Conservation (phyloP, 2,329 filamentous ascomycete genomes). For the Cadophora sp. region DNA sequence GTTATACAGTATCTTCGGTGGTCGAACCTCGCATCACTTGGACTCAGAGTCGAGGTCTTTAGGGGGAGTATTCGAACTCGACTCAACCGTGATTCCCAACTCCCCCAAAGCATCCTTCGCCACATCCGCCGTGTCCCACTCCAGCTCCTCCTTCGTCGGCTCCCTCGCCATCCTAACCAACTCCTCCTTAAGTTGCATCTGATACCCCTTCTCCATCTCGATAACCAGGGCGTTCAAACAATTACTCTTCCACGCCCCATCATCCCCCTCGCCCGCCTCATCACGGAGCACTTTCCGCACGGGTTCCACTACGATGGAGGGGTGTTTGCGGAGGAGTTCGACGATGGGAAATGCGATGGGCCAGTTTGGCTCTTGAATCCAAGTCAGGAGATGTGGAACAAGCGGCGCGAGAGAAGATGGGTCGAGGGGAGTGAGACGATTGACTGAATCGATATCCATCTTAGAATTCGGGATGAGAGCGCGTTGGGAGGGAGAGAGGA, state of each 20-base stretch:
- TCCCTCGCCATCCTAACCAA: constrained; percentile 70
- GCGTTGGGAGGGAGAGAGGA: background rate
- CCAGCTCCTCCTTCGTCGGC: constrained; percentile 65
- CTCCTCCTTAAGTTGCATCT: constrained; percentile 47
- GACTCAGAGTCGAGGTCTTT: background rate
- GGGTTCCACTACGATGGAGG: background rate
- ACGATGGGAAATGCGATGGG: constrained; percentile 13
- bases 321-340: constrained; percentile 12
- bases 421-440: constrained; percentile 1
- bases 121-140: constrained; percentile 39
- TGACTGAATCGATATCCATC: constrained; percentile 1
- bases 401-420: background rate
- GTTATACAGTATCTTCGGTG: too few species aligned
- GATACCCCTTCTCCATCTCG: constrained; percentile 44
- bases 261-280: constrained; percentile 16
- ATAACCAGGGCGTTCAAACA: constrained; percentile 13
- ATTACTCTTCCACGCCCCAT: constrained; percentile 18
- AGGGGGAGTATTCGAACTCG: background rate
- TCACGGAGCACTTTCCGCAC: constrained; percentile 12
- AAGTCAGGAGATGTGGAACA: constrained; percentile 17
- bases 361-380: constrained; percentile 25
- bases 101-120: constrained; percentile 21
- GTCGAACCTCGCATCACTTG: background rate
- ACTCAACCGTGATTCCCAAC: background rate
- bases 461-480: constrained; percentile 12